Percentiles rank a stretch among this genome's conserved stretches.
Conservation (phyloP, 495 filamentous ascomycete genomes). For the Hyaloscypha finlandica region DNA sequence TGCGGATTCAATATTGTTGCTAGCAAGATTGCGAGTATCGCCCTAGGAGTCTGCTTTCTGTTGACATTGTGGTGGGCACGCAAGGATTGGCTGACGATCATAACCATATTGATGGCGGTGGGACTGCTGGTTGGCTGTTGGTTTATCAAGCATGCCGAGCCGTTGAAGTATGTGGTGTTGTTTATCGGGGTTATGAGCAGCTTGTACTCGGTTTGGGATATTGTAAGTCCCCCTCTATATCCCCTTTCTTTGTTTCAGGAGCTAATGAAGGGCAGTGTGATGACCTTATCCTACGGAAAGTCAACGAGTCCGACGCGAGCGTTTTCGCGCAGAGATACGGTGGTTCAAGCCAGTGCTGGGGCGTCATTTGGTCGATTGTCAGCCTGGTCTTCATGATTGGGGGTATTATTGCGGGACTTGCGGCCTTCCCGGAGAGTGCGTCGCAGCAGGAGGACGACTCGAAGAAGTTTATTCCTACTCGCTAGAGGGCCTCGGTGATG, state of each 20-base stretch:
- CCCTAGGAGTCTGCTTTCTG: conserved; percentile 71
- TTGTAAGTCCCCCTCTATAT: conserved; percentile 50
- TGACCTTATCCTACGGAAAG: conserved; percentile 80
- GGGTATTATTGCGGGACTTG: conserved; percentile 72
- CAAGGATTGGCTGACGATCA: conserved; percentile 73
- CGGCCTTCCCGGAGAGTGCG: conserved; percentile 70
- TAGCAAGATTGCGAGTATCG: conserved; percentile 73
- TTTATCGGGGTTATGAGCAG: conserved; percentile 82
- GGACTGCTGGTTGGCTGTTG: conserved; percentile 73
- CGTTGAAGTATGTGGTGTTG: conserved; percentile 72
- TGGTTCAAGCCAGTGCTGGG: conserved; percentile 81
- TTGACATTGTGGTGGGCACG: conserved; percentile 80
- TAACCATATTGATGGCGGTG: conserved; percentile 67
- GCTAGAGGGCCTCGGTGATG: neutral
- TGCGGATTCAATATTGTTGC: conserved; percentile 81
- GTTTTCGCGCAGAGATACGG: conserved; percentile 78
- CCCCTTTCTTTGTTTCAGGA: neutral
- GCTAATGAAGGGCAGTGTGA: conserved; percentile 56
- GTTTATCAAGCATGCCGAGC: conserved; percentile 76
- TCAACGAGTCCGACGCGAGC: conserved; percentile 79
- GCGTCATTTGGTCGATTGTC: conserved; percentile 74
- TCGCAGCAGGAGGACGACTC: conserved; percentile 69
- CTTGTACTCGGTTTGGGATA: conserved; percentile 83
- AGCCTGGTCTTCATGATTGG: conserved; percentile 68
- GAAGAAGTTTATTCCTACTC: conserved; percentile 56